A percentile compares a stretch with the other conserved stretches of the same genome.
These are phyloP conservation scores for Amanita muscaria DNA, from an alignment of 768 basidiomycete species.

Conservation along the genomic window DNA sequence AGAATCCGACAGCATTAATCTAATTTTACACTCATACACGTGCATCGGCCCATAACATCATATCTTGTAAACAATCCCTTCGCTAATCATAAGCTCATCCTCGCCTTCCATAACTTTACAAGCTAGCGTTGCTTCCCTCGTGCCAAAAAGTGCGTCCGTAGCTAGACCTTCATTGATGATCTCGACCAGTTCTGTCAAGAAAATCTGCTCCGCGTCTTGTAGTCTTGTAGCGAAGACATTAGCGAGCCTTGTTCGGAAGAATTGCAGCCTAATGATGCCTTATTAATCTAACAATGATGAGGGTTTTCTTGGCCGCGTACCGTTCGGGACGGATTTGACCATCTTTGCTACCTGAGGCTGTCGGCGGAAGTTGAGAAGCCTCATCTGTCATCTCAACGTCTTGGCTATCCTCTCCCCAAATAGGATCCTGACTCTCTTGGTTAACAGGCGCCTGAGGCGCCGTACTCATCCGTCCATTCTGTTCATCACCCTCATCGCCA, in stretches of 20 bases:
- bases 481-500: conserved; percentile 28
- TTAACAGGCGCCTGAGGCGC: conserved; percentile 27
- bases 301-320: conserved; percentile 30
- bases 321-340: conserved; percentile 46
- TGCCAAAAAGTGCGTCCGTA: conserved; percentile 65
- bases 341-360: conserved; percentile 28
- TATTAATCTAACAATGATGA: not conserved
- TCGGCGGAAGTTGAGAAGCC: conserved; percentile 26
- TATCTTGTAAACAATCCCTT: conserved; percentile 80
- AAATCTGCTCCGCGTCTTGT: conserved; percentile 71
- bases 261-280: conserved; percentile 42
- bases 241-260: conserved; percentile 78
- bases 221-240: conserved; percentile 56
- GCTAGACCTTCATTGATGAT: conserved; percentile 70
- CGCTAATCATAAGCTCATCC: conserved; percentile 84
- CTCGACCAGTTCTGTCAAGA: conserved; percentile 60
- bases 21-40: not conserved
- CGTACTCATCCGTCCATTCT: conserved; percentile 42
- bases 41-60: not conserved
- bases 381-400: conserved; percentile 50
- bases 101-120: conserved; percentile 68
- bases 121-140: conserved; percentile 66
- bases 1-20: no score
- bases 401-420: conserved; percentile 62
- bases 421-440: conserved; percentile 39